These are phyloP conservation scores for Tetrastigma voinierianum DNA, from an alignment of 164 flowering plant species.

Conservation along the genomic window DNA sequence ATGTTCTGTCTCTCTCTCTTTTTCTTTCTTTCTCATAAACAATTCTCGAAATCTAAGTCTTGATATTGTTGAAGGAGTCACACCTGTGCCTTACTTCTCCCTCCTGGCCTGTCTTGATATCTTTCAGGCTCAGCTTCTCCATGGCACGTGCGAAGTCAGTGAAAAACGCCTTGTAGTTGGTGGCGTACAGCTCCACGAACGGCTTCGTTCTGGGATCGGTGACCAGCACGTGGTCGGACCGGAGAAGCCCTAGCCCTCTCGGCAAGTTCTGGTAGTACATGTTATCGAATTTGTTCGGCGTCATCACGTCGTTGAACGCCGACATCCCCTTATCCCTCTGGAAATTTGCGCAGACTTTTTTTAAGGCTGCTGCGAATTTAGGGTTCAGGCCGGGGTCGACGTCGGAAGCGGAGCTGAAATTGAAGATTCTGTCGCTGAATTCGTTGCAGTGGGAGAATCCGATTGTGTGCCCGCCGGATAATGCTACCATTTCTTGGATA, in stretches of 20 bases:
- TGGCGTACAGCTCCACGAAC: slow-evolving; percentile 47
- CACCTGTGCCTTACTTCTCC: slow-evolving; percentile 11
- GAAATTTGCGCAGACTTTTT: slow-evolving; percentile 46
- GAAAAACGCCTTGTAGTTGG: slow-evolving; percentile 50
- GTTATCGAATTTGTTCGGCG: slow-evolving; percentile 71
- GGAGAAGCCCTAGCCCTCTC: slow-evolving; percentile 54
- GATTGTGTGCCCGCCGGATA: slow-evolving; percentile 70
- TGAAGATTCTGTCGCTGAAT: slow-evolving; percentile 45
- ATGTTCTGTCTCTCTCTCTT: too few relatives aligned
- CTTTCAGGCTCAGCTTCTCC: slow-evolving; percentile 52
- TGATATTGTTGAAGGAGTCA: slow-evolving; percentile 11
- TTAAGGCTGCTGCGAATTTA: slow-evolving; percentile 37
- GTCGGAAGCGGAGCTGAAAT: slow-evolving; percentile 23
- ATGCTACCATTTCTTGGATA: slow-evolving; percentile 57
- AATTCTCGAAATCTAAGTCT: slow-evolving; percentile 1
- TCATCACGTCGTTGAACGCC: slow-evolving; percentile 63
- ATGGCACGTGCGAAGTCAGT: slow-evolving; percentile 54
- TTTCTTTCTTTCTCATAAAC: too few relatives aligned
- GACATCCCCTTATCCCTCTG: slow-evolving; percentile 36
- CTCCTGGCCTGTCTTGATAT: slow-evolving; percentile 24
- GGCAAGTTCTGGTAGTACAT: slow-evolving; percentile 51
- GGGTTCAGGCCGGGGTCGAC: slow-evolving; percentile 52
- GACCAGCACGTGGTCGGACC: slow-evolving; percentile 40
- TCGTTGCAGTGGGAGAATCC: slow-evolving; percentile 81
- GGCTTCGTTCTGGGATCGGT: slow-evolving; percentile 52